These are phyloP conservation scores for Ophiocordyceps robertsii DNA, from an alignment of 2,329 filamentous ascomycete species.

Conservation along the genomic window DNA sequence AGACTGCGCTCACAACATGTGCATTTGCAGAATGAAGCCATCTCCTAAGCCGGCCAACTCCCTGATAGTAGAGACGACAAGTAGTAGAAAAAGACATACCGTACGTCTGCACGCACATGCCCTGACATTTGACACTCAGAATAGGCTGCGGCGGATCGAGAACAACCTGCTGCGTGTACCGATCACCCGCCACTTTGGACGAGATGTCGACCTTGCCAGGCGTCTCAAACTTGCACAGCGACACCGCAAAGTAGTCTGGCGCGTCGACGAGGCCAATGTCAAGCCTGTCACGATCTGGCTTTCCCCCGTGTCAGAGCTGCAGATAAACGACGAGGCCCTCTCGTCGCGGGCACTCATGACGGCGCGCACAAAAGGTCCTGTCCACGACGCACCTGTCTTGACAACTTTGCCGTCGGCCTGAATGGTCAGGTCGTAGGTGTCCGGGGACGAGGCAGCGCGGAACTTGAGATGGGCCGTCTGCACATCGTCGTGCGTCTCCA, in stretches of 20 bases:
- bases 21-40: too few relatives aligned
- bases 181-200: slow-evolving; percentile 9
- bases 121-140: slow-evolving; percentile 25
- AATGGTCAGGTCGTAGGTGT: slow-evolving; percentile 25
- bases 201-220: slow-evolving; percentile 15
- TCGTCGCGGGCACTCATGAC: too few relatives aligned
- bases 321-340: too few relatives aligned
- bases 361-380: too few relatives aligned
- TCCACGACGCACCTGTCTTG: slow-evolving; percentile 19
- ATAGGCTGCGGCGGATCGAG: slow-evolving; percentile 32
- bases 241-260: slow-evolving; percentile 27
- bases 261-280: slow-evolving; percentile 26
- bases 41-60: too few relatives aligned
- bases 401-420: slow-evolving; percentile 25
- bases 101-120: slow-evolving; percentile 26
- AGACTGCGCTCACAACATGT: too few relatives aligned
- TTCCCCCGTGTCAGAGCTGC: slow-evolving; percentile 12
- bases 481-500: slow-evolving; percentile 9
- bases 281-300: slow-evolving; percentile 13
- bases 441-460: slow-evolving; percentile 21
- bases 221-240: slow-evolving; percentile 29
- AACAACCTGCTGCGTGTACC: slow-evolving; percentile 24
- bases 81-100: slow-evolving; percentile 8
- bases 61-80: too few relatives aligned
- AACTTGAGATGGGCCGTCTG: slow-evolving; percentile 30